Percentiles rank a stretch among this genome's conserved stretches.
These are phyloP conservation scores for Scenedesmus sp. DNA, from an alignment of 163 green algal species.

Conservation along the genomic window DNA sequence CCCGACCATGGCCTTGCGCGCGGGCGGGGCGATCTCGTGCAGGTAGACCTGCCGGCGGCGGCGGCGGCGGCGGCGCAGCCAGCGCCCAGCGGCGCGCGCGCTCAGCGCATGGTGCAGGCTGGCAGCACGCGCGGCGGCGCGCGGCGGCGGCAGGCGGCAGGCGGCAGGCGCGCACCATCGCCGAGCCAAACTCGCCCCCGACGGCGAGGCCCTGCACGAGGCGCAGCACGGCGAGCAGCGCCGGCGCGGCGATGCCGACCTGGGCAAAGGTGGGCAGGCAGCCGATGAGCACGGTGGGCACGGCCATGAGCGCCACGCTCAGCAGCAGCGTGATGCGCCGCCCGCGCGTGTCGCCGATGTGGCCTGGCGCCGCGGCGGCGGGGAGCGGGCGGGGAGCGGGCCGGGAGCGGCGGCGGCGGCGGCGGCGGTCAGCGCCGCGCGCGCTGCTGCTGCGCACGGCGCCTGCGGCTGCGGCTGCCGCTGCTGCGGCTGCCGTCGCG, in stretches of 20 bases:
- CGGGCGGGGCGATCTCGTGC: slow-evolving; percentile 19
- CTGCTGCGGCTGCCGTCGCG: not conserved
- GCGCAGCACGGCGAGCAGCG: slow-evolving; percentile 33
- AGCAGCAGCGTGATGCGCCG: slow-evolving; percentile 49
- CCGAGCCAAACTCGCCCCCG: slow-evolving; percentile 12
- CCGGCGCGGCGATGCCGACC: slow-evolving; percentile 36
- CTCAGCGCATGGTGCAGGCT: too few relatives aligned
- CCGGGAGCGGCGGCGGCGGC: too few relatives aligned
- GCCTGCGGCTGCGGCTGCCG: not conserved
- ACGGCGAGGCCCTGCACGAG: slow-evolving; percentile 18
- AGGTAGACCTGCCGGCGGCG: too few relatives aligned
- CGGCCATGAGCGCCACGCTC: slow-evolving; percentile 48
- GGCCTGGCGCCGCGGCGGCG: too few relatives aligned
- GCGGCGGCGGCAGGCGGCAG: too few relatives aligned
- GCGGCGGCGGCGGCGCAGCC: too few relatives aligned
- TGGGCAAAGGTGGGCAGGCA: slow-evolving; percentile 56
- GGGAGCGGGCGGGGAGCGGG: too few relatives aligned
- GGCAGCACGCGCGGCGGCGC: too few relatives aligned
- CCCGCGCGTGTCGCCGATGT: slow-evolving; percentile 38
- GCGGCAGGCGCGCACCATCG: not conserved
- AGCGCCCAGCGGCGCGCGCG: too few relatives aligned
- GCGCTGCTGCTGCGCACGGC: too few relatives aligned
- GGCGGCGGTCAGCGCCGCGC: too few relatives aligned
- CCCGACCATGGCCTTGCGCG: not conserved
- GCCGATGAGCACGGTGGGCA: slow-evolving; percentile 57